A percentile compares a stretch with the other conserved stretches of the same genome.
Evolutionary conservation across 108 stramenopile species (phyloP).

Genomic region (Chaetoceros tenuissimus): DNA sequence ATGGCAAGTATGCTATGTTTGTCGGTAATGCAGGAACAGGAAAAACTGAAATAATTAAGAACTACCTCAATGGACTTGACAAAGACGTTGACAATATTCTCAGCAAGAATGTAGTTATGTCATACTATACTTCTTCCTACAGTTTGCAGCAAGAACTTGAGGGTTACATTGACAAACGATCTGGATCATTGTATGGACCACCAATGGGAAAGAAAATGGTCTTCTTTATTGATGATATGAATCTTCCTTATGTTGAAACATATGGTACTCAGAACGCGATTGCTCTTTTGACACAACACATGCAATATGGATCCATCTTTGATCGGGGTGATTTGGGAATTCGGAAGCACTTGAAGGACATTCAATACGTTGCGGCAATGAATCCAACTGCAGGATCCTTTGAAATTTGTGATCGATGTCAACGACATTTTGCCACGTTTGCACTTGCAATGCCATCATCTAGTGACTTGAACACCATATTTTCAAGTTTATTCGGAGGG

Average conservation of each 20-base stretch:
- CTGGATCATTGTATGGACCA: slow-evolving; percentile 72
- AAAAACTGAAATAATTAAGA: slow-evolving; percentile 79
- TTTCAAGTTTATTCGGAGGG: slow-evolving; percentile 63
- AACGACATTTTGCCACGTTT: slow-evolving; percentile 83
- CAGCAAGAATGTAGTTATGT: slow-evolving; percentile 76
- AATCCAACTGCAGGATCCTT: slow-evolving; percentile 86
- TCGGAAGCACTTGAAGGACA: slow-evolving; percentile 80
- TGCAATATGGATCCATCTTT: slow-evolving; percentile 80
- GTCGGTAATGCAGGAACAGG: slow-evolving; percentile 86
- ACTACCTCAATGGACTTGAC: slow-evolving; percentile 65
- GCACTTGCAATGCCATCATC: slow-evolving; percentile 67
- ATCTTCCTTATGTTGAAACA: slow-evolving; percentile 87
- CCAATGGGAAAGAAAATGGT: slow-evolving; percentile 75
- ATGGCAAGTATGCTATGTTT: slow-evolving; percentile 76
- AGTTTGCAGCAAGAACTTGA: slow-evolving; percentile 73
- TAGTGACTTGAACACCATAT: slow-evolving; percentile 70
- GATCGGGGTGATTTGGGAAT: slow-evolving; percentile 77
- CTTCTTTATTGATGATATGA: slow-evolving; percentile 85
- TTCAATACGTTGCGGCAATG: slow-evolving; percentile 86
- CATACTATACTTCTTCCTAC: slow-evolving; percentile 78
- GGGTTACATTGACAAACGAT: slow-evolving; percentile 80
- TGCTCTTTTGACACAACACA: slow-evolving; percentile 79
- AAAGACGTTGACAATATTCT: slow-evolving; percentile 71
- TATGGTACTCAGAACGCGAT: slow-evolving; percentile 90
- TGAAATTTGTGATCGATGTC: slow-evolving; percentile 80